phyloP scores from a whole-genome alignment of 1,139 yeast genomes.

The Pichia sp. region DNA sequence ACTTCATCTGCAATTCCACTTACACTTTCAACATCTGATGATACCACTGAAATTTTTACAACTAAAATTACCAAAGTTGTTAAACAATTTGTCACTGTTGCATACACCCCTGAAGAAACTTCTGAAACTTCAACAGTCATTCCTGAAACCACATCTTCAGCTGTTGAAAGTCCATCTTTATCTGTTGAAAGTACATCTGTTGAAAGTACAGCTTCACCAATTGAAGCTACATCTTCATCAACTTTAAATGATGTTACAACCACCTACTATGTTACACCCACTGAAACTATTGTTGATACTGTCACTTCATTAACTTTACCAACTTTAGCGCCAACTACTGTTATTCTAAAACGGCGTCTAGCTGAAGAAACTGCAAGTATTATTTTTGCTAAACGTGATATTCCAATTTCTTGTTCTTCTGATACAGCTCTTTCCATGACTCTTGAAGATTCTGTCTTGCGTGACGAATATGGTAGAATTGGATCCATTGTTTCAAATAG shows the following conservation, averaged over 20 bases:
- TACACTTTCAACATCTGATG: not conserved
- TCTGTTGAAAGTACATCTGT: not conserved
- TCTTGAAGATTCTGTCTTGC: slow-evolving; percentile 46
- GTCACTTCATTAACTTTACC: slow-evolving; percentile 20
- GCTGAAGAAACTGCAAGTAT: slow-evolving; percentile 26
- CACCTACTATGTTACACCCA: slow-evolving; percentile 36
- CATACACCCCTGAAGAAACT: not conserved
- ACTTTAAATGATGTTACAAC: slow-evolving; percentile 33
- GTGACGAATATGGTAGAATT: slow-evolving; percentile 59
- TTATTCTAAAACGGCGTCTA: slow-evolving; percentile 23
- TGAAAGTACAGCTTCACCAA: not conserved
- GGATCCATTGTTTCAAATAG: slow-evolving; percentile 78
- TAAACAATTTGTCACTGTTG: slow-evolving; percentile 9
- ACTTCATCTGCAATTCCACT: not conserved
- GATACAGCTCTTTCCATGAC: slow-evolving; percentile 48
- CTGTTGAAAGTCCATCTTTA: not conserved
- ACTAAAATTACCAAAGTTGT: slow-evolving; percentile 6
- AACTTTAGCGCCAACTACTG: slow-evolving; percentile 27
- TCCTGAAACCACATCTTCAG: not conserved
- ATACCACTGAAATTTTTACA: not conserved
- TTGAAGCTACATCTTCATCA: slow-evolving; percentile 19
- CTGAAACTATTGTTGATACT: slow-evolving; percentile 35
- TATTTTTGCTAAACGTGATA: slow-evolving; percentile 25
- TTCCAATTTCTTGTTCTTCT: slow-evolving; percentile 38
- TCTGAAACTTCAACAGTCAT: not conserved